Conservation (phyloP, 768 basidiomycete species). For the Crassisporium funariophilum region DNA sequence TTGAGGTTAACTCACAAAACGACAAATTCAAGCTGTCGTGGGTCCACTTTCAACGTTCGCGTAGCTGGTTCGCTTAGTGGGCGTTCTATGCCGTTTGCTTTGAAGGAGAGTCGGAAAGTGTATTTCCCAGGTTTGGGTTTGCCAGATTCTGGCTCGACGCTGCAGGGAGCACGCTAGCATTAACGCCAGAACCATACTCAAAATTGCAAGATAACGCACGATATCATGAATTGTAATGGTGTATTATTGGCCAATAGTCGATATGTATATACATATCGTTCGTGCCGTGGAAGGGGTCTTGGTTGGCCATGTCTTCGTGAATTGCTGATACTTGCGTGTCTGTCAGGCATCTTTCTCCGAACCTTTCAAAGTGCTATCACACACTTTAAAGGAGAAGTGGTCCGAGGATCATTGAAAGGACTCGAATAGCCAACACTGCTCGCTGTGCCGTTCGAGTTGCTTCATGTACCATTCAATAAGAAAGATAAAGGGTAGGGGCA, state of each 20-base stretch:
- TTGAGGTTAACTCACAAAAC: constrained; percentile 52
- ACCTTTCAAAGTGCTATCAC: constrained; percentile 6
- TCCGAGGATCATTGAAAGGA: constrained; percentile 16
- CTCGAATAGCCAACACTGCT: constrained; percentile 23
- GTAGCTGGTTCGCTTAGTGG: constrained; percentile 48
- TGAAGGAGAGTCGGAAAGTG: constrained; percentile 55
- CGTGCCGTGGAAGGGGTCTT: constrained; percentile 30
- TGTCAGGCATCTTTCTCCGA: constrained; percentile 8
- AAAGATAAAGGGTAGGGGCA: neutral
- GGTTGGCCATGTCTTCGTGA: constrained; percentile 20
- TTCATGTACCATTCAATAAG: constrained; percentile 8
- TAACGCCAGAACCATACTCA: neutral
- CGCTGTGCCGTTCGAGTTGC: constrained; percentile 29
- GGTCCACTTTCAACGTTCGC: constrained; percentile 52
- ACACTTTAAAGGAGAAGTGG: constrained; percentile 24
- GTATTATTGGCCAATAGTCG: constrained; percentile 44
- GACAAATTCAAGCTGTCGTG: constrained; percentile 55
- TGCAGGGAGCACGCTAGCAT: constrained; percentile 19
- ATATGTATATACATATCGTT: constrained; percentile 58
- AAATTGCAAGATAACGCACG: constrained; percentile 38
- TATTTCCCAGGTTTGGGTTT: constrained; percentile 47
- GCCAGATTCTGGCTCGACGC: constrained; percentile 48
- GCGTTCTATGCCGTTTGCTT: constrained; percentile 57
- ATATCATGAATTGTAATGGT: constrained; percentile 51
- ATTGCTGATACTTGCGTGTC: constrained; percentile 15